Base-by-base conservation (phyloP, 352 stramenopile species). In the Pythium rishiriense region DNA sequence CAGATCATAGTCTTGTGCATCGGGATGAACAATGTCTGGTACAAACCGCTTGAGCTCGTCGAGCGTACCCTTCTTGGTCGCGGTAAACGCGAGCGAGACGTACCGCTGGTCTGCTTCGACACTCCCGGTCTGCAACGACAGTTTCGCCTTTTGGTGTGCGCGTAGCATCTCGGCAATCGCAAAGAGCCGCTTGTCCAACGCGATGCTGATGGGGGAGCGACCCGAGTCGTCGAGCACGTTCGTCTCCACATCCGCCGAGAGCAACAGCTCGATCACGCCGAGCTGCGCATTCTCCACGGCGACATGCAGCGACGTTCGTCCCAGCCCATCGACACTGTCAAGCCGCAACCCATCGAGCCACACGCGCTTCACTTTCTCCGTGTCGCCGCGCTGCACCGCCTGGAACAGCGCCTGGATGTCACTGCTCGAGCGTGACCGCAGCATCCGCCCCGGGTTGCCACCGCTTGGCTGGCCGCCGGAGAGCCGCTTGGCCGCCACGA, bases 1-100 rank as follows among this genome's bases (percentile, higher is more conserved):
- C 8, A 85, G 58, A 31, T 93, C 85, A 33, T 92, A 94, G 50
- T 94, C 83, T 52, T 93, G 78, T 2, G 86, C 77, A 50, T 92
- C 81, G 0, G 79, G 73, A 25, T 81, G 73, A n/a, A 94, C 83
- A 1, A 71, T 49, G 21, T 73, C 62, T 4, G 83, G 85, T 22
- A 93, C 83, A 1, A 93, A 63, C 17, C 70, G 62, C 51, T 80
- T 72, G 0, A 94, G 53, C 5, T 71, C 72, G 1, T 78, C 52
- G 0, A 90, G 29, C 35, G 90, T 64, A 3, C 82, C 81, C 29
- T 65, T 68, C 42, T 91, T 91, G 0, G 76, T 78, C 0, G 72
- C 83, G 51, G 68, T 66, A 45, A 91, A 94, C 0, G 81, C 83
- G n/a, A 75, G 65, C 14, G 79, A 70, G 7, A 84, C 72, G 15